phyloP scores from a whole-genome alignment of 2,329 filamentous ascomycete genomes.

The Tolypocladium pustulatum region DNA sequence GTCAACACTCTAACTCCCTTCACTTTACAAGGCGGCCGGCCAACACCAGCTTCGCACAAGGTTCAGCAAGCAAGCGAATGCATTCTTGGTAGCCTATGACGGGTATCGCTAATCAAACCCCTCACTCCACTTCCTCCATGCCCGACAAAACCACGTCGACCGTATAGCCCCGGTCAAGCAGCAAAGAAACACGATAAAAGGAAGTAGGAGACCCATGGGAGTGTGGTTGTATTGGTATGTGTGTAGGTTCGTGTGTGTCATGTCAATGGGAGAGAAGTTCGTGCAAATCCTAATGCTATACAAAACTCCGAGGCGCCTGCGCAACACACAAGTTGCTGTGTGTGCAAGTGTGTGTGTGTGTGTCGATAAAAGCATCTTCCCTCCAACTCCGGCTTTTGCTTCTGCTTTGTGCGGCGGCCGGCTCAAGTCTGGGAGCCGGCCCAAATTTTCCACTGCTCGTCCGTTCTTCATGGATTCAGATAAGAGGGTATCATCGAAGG shows the following conservation, averaged over 20 bases:
- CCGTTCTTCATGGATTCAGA: background rate
- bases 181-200: background rate
- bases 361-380: background rate
- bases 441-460: background rate
- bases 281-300: slow-evolving; percentile 12
- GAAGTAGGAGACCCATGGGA: background rate
- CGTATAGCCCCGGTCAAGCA: background rate
- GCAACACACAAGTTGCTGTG: slow-evolving; percentile 1
- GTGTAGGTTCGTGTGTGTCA: background rate
- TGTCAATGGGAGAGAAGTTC: background rate
- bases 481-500: background rate
- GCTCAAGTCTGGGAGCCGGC: slow-evolving; percentile 1
- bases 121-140: background rate
- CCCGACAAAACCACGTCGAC: background rate
- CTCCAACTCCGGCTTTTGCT: background rate
- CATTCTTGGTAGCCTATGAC: background rate
- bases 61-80: background rate
- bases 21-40: background rate
- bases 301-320: slow-evolving; percentile 12
- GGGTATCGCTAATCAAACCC: background rate
- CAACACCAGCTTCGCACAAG: background rate
- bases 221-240: background rate
- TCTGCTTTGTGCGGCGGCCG: background rate
- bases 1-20: background rate
- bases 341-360: background rate